Evolutionary conservation across 371 early-diverging fungal genomes (phyloP), one percentile per base, ranked within the genome.

Genomic region (Zopfochytrium polystomum): DNA sequence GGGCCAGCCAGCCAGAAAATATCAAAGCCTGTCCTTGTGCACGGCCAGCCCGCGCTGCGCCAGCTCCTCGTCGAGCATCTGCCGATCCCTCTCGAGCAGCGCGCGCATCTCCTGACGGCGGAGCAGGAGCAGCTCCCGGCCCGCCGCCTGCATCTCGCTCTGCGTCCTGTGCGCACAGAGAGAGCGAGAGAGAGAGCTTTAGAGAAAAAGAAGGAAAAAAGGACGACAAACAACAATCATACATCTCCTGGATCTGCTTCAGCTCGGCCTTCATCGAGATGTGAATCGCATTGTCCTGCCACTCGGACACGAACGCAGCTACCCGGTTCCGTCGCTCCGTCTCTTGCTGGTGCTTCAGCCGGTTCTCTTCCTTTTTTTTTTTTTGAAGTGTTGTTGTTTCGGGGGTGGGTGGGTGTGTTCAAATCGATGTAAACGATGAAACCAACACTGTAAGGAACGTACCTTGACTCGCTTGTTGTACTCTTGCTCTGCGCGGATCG

Each of bases 241-340:
- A 49, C 57, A 35, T 50, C 27, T 62, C 63, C 33, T 62, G 48
- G 27, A 62, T 63, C 38, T 53, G 47, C 25, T 57, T 57, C 44
- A 63, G 20, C 26, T 63, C 58, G 34, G 26, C 43, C 50, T 63
- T 63, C 50, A 56, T 56, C 6, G 58, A 42, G 1, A 57, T 46
- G 20, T 32, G 32, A 4, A 49, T 25, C 2, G 58, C 64, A 22
- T 48, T 44, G 53, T 57, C 53, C 25, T 63, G 58, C 64, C 64
- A 63, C 13, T 43, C 43, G 7, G 53, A 44, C 23, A 57, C 64
- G 52, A 63, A 63, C 32, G 46, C 52, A 0, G 35, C 56, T 1
- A 35, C 46, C 2, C 31, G 30, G 44, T 63, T 63, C 6, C 58
- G 56, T n/a, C 30, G 25, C n/a, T 46, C 20, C 2, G 43, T 27